These are phyloP conservation scores for Yamadazyma philogaea DNA, from an alignment of 805 yeast species.

Conservation along the genomic window DNA sequence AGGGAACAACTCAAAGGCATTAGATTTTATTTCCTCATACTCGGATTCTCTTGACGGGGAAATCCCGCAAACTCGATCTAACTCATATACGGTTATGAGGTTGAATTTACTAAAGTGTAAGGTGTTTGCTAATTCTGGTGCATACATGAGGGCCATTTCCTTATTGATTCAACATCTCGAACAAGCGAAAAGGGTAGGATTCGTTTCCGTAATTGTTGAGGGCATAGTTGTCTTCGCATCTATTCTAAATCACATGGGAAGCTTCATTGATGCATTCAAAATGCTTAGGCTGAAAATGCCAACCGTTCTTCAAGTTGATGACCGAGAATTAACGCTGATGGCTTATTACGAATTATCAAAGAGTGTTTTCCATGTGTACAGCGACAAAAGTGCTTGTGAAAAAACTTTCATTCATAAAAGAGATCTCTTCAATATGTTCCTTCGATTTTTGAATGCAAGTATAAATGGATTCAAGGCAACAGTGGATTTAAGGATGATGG, in stretches of 20 bases:
- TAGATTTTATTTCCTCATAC: constrained; percentile 21
- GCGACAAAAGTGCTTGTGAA: not conserved
- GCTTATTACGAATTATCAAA: constrained; percentile 32
- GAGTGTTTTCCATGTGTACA: constrained; percentile 17
- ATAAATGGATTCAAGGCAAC: constrained; percentile 43
- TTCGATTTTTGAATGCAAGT: constrained; percentile 41
- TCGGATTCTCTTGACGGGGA: constrained; percentile 18
- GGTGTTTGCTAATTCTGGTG: constrained; percentile 40
- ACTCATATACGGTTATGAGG: constrained; percentile 44
- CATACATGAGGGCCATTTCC: constrained; percentile 50
- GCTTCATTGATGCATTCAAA: constrained; percentile 41
- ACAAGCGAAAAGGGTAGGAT: constrained; percentile 45
- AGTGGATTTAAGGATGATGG: constrained; percentile 37
- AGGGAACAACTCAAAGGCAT: constrained; percentile 30
- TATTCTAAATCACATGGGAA: constrained; percentile 40
- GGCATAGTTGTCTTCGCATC: constrained; percentile 46
- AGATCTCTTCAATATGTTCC: constrained; percentile 25
- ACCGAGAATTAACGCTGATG: constrained; percentile 34
- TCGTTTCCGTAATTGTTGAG: constrained; percentile 43
- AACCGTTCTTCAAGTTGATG: constrained; percentile 37
- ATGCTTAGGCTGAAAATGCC: constrained; percentile 46
- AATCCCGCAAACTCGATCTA: constrained; percentile 19
- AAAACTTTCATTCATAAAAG: constrained; percentile 7
- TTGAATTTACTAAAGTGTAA: constrained; percentile 47
- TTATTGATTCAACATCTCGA: constrained; percentile 48